Evolutionary conservation across 441 rosid genomes (phyloP).

Genomic region (Rhodomyrtus psidioides): DNA sequence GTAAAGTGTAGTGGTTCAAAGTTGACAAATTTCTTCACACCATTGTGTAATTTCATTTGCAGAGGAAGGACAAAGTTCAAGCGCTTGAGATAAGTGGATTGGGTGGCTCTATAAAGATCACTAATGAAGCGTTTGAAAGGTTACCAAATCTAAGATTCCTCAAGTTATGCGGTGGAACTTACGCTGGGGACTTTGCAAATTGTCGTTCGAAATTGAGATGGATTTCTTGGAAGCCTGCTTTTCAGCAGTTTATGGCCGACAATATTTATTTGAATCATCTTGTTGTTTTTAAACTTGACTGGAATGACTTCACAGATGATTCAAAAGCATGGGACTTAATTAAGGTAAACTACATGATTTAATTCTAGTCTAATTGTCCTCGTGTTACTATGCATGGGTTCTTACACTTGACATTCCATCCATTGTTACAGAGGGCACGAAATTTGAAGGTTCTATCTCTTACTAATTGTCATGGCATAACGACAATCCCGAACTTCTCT

Average conservation of each 20-base stretch:
- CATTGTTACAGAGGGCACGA: too few relatives aligned
- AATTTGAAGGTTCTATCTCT: too few relatives aligned
- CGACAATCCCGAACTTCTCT: too few relatives aligned
- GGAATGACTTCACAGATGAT: too few relatives aligned
- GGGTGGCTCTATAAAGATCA: not conserved
- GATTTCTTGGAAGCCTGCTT: rapidly evolving
- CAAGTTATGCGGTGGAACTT: rapidly evolving
- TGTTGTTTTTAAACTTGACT: not conserved
- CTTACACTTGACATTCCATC: too few relatives aligned
- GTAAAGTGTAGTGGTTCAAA: not conserved
- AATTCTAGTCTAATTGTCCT: too few relatives aligned
- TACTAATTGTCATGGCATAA: rapidly evolving
- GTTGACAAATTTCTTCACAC: not conserved
- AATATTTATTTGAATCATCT: not conserved
- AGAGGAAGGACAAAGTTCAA: not conserved
- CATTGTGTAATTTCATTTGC: not conserved
- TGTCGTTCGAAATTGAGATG: not conserved
- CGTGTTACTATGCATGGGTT: too few relatives aligned
- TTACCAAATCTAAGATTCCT: not conserved
- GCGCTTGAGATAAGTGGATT: rapidly evolving
- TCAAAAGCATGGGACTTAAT: too few relatives aligned
- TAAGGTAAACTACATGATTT: too few relatives aligned
- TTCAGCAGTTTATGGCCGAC: not conserved
- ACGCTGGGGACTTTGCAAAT: not conserved
- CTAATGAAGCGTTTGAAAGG: not conserved